Base-by-base conservation (phyloP, 2,329 filamentous ascomycete species). In the Aspergillus sp. region DNA sequence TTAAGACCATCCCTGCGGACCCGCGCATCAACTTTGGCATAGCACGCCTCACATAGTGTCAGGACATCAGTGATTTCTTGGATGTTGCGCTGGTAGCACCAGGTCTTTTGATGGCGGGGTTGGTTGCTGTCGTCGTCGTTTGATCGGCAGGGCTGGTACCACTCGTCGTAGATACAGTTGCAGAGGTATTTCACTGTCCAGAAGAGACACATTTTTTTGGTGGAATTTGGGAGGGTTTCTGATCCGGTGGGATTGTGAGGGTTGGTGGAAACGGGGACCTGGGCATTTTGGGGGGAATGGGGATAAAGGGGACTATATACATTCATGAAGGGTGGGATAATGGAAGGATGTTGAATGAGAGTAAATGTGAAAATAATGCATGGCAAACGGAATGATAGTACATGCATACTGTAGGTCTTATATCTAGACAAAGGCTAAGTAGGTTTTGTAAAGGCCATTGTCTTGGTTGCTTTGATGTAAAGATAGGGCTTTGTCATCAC, bases 121-220 rank as follows among this genome's bases (percentile, higher is more conserved):
- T 9, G 35, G 19, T 9, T 2, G 15, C 25, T 4, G 2, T 33
- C 14, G 27, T 4, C 27, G 21, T 1, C 31, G 12, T 7, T 37
- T 37, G 3, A 27, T 17, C 4, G 7, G 43, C 52, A 54, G 21
- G 31, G 31, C 33, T 11, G 31, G 19, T 25, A 31, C 19, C 33
- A 54, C 31, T 54, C 43, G 52, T 54, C 52, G 43, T 40, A 25
- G 52, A 54, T 40, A 44, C 52, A 54, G 52, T 6, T 8, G 35
- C 52, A 54, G 52, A 54, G 44, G 33, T 47, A 54, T 40, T 47
- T 47, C 8, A 27, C 25, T 41, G 19, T 46, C 33, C 35, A 54
- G 44, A 40, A 47, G 52, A 31, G 9, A 23, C 52, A 54, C 52
- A 54, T 54, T 33, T 41, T 45, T 33, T 47, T 45, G 19, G 14